Base-by-base conservation (phyloP, 495 filamentous ascomycete genomes). In the Penicillium silybi region DNA sequence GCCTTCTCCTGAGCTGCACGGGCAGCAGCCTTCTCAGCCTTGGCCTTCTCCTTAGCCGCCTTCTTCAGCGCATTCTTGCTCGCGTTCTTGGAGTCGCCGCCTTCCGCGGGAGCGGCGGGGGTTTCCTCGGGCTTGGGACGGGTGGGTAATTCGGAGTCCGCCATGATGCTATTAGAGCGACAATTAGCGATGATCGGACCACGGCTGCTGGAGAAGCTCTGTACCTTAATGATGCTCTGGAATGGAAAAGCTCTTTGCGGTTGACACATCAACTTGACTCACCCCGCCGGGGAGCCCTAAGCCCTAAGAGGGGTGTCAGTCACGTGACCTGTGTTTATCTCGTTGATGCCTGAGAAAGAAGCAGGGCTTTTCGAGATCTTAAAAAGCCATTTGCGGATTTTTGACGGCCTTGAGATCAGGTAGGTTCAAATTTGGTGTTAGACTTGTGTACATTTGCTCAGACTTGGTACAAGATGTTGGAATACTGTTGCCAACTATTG, bases 21-120 rank as follows among this genome's bases (percentile, higher is more conserved):
- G 25, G 72, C 73, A 22, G 79, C 79, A 32, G 79, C 79, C 65
- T 81, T 82, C 65, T 82, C 79, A 9, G 78, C 83, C 74, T 86
- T 86, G 46, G 81, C 80, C 65, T 82, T 82, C 23, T 86, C 84
- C 68, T 86, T 87, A 35, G 77, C 79, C 8, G 80, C 79, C 65
- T 87, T 87, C 70, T 86, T 87, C 61, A 80, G 51, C 11, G 84
- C 84, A 54, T 73, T 84, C 70, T 86, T 86, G 60, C 81, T 85
- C 15, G 79, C 75, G 47, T 61, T 69, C 61, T 70, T 73, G 44
- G 56, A 64, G 26, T 64, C 71, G 42, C 59, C 67, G 39, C 64
- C 71, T 51, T 70, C 72, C 44, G 61, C 71, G 35, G 67, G 50
- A 20, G 66, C 65, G 51, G 53, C 57, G 19, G 64, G 60, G 37